These are phyloP conservation scores for Tillandsia fasciculata DNA, from an alignment of 176 grass and related monocot species.

Conservation along the genomic window DNA sequence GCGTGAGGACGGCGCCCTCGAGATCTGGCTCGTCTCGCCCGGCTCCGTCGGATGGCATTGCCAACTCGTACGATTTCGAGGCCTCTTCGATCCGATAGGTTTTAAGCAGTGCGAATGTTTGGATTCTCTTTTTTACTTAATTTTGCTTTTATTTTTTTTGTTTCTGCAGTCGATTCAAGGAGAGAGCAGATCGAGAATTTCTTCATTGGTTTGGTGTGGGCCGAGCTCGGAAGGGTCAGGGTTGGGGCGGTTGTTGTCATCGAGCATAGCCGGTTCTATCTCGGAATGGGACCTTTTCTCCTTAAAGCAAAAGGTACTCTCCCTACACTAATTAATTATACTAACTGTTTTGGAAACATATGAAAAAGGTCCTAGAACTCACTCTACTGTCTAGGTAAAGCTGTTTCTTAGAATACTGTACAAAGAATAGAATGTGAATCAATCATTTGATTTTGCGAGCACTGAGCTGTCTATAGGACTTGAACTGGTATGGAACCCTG, in stretches of 20 bases:
- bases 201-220: constrained; percentile 70
- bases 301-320: constrained; percentile 50
- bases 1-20: constrained; percentile 61
- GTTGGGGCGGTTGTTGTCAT: constrained; percentile 67
- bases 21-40: constrained; percentile 94
- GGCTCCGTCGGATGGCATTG: constrained; percentile 97
- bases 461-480: too few species aligned
- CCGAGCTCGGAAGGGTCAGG: constrained; percentile 11
- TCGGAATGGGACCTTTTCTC: constrained; percentile 82
- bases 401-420: not conserved
- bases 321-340: not conserved
- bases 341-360: not conserved
- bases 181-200: constrained; percentile 37
- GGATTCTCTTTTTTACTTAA: not conserved
- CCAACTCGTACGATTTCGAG: constrained; percentile 56
- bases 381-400: not conserved
- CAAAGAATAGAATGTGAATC: too few species aligned
- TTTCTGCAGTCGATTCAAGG: constrained; percentile 76
- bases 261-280: constrained; percentile 72
- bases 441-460: too few species aligned
- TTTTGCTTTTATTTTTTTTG: constrained; percentile 6
- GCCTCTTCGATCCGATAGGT: not conserved
- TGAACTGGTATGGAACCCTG: not conserved
- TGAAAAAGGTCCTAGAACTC: not conserved
- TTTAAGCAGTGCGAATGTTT: not conserved